phyloP scores from a whole-genome alignment of 2,329 filamentous ascomycete genomes.

The Aspergillus jensenii region DNA sequence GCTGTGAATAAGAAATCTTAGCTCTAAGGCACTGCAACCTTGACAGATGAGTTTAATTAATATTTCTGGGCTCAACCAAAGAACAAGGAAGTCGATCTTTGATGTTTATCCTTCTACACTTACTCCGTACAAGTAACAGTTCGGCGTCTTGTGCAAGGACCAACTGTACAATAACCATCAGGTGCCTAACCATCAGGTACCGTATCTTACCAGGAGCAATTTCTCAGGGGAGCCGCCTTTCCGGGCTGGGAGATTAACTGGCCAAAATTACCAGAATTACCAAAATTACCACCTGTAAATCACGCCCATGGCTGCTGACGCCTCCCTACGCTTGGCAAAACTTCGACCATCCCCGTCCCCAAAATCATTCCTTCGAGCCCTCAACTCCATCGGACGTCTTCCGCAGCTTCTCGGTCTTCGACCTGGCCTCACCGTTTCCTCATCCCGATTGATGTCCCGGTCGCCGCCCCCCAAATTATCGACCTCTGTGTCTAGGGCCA shows the following conservation, averaged over 20 bases:
- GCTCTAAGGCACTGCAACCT: too few relatives aligned
- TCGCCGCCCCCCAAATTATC: constrained; percentile 21
- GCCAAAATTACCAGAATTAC: constrained; percentile 19
- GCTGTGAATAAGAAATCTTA: not conserved
- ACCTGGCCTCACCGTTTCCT: constrained; percentile 23
- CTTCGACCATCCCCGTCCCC: constrained; percentile 30
- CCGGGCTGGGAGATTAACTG: constrained; percentile 22
- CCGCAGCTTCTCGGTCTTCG: constrained; percentile 17
- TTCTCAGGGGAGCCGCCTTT: constrained; percentile 15
- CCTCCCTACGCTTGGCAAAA: constrained; percentile 37
- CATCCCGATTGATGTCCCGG: constrained; percentile 31
- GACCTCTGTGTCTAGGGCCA: constrained; percentile 26
- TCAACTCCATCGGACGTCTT: constrained; percentile 22
- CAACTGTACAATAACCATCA: not conserved
- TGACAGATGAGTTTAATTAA: too few relatives aligned
- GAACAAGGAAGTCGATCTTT: not conserved
- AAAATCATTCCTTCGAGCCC: constrained; percentile 25
- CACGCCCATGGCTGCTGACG: constrained; percentile 30
- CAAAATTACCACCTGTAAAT: constrained; percentile 22
- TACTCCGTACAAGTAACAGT: not conserved
- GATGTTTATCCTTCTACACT: not conserved
- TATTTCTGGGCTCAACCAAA: not conserved
- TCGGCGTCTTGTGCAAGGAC: too few relatives aligned
- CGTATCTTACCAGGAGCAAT: constrained; percentile 7
- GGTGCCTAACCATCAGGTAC: not conserved